Conservation (phyloP, 225 moss, liverwort and hornwort species). For the Climacium dendroides region DNA sequence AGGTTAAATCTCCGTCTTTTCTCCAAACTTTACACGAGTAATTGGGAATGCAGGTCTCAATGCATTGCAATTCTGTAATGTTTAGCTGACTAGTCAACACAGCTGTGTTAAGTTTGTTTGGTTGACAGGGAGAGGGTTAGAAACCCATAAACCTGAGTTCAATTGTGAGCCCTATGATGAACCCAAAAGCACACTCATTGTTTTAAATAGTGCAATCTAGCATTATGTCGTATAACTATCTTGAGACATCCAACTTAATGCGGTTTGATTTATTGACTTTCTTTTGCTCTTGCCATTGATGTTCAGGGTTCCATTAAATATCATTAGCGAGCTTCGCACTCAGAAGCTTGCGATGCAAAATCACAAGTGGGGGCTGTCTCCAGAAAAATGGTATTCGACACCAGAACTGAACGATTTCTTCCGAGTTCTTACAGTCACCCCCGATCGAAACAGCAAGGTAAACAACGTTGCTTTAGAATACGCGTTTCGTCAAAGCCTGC, state of each 20-base stretch:
- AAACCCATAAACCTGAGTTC: background rate
- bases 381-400: conserved; percentile 31
- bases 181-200: too few species aligned
- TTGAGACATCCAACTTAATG: background rate
- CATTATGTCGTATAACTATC: background rate
- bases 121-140: background rate
- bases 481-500: background rate
- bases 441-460: conserved; percentile 65
- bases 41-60: background rate
- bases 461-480: background rate
- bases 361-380: conserved; percentile 66
- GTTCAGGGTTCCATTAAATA: conserved; percentile 37
- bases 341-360: conserved; percentile 62
- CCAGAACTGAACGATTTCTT: conserved; percentile 62
- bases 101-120: background rate
- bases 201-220: background rate
- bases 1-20: background rate
- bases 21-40: background rate
- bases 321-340: conserved; percentile 31
- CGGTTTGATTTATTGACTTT: background rate
- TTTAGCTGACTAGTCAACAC: too few species aligned
- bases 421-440: conserved; percentile 60
- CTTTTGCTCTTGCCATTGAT: background rate
- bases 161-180: too few species aligned
- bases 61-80: background rate